Evolutionary conservation across 345 rosid genomes (phyloP), one percentile per base, ranked within the genome.

Genomic region (Linum usitatissimum): DNA sequence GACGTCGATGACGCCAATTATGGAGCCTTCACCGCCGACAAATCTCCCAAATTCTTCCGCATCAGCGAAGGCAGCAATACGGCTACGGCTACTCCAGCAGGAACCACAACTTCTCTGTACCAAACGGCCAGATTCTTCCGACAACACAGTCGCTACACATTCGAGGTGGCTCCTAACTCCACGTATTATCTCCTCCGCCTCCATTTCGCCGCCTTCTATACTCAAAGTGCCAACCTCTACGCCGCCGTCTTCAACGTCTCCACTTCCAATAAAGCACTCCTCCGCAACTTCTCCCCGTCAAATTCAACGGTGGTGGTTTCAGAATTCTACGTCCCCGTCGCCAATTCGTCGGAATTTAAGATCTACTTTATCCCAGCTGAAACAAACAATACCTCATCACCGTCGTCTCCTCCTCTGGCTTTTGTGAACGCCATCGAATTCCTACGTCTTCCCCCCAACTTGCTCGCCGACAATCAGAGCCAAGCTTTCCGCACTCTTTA

Each of bases 41-140:
- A 9, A 18, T 53, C 48, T 48, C 39, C 66, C 12, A 49, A 6
- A 9, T 14, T 36, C 9, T 34, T 49, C 53, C 49, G 63, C 18
- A 15, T 53, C 1, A 64, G 20, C 19, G 65, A 68, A 51, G 6
- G 66, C 45, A 49, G 65, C 28, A 20, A 51, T 19, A n/a, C 72
- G 59, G 23, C 56, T 58, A 5, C 59, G 18, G 13, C 20, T 6
- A 3, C 55, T 0, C 28, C 28, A 23, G 28, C 28, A 23, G 28
- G 28, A 23, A 23, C 28, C 1, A 23, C 1, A 1, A 23, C 1
- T 23, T 23, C 30, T 13, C 71, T 85, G 36, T 76, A 88, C 62
- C 56, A 61, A 8, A 77, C 90, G 12, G 86, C 78, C 19, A 86
- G 86, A 61, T 64, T 79, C 40, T 84, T 77, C 79, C 38, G 36